phyloP scores from a whole-genome alignment of 78 protist genomes.

The Dictyostelium purpureum region DNA sequence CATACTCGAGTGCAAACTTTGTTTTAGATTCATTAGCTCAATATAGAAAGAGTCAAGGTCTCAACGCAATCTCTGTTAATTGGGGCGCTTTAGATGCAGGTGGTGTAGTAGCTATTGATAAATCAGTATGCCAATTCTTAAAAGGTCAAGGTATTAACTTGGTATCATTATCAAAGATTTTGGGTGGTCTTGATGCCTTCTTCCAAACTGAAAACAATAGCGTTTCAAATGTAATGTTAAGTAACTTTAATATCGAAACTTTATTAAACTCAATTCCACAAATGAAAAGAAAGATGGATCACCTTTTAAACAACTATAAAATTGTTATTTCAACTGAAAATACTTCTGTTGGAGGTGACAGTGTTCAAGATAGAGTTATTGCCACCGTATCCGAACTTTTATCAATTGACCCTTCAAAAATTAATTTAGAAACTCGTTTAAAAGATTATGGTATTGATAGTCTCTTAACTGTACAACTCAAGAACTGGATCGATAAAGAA shows the following conservation, averaged over 20 bases:
- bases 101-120: slow-evolving; percentile 58
- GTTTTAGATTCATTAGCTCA: slow-evolving; percentile 76
- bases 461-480: slow-evolving; percentile 31
- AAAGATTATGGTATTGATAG: slow-evolving; percentile 71
- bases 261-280: neutral
- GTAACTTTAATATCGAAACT: neutral
- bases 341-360: neutral
- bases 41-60: slow-evolving; percentile 45
- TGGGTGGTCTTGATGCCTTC: slow-evolving; percentile 25
- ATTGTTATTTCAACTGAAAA: neutral
- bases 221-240: neutral
- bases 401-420: slow-evolving; percentile 53
- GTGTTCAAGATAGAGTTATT: neutral
- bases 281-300: slow-evolving; percentile 48
- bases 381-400: slow-evolving; percentile 18
- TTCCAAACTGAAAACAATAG: neutral
- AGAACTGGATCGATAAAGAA: slow-evolving; percentile 51
- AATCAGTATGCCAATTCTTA: slow-evolving; percentile 26
- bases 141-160: slow-evolving; percentile 14
- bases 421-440: slow-evolving; percentile 35
- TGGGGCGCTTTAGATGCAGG: slow-evolving; percentile 82
- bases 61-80: slow-evolving; percentile 37
- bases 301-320: neutral
- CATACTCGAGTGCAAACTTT: slow-evolving; percentile 87
- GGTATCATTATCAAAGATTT: slow-evolving; percentile 45